A percentile compares a stretch with the other conserved stretches of the same genome.
These are phyloP conservation scores for Cyamopsis tetragonoloba DNA, from an alignment of 306 rosid genomes.

Conservation along the genomic window DNA sequence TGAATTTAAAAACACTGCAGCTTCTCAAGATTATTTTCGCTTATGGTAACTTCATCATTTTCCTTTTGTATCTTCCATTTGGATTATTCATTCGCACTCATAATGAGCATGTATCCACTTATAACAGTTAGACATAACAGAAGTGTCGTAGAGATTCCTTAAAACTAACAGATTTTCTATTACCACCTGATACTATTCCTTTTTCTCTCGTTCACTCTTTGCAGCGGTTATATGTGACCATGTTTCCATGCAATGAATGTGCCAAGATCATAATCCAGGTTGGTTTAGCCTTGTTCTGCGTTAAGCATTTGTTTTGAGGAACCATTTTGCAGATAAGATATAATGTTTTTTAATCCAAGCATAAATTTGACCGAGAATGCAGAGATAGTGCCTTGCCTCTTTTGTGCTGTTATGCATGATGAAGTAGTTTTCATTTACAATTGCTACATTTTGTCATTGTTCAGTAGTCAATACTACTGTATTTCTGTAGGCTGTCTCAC, in stretches of 20 bases:
- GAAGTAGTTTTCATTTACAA: background rate
- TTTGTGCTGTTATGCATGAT: background rate
- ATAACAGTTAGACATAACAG: background rate
- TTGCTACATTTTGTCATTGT: constrained; percentile 1
- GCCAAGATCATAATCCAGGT: constrained; percentile 98
- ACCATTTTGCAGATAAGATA: background rate
- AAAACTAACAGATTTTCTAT: background rate
- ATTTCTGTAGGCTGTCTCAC: background rate
- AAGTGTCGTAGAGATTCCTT: background rate
- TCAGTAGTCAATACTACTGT: background rate
- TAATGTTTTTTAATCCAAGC: background rate
- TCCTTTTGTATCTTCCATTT: background rate
- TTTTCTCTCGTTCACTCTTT: constrained; percentile 10
- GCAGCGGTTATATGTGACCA: constrained; percentile 80
- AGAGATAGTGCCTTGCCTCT: background rate
- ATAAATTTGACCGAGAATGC: background rate
- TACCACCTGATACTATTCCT: background rate
- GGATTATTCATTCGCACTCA: background rate
- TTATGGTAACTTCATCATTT: background rate
- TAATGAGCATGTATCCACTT: background rate
- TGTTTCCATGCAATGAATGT: constrained; percentile 93
- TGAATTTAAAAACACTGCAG: constrained; percentile 2
- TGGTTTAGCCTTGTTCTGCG: background rate
- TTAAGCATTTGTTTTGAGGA: background rate
- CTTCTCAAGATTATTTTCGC: background rate